Conservation (phyloP, 2,329 filamentous ascomycete genomes). For the Alternaria atra region DNA sequence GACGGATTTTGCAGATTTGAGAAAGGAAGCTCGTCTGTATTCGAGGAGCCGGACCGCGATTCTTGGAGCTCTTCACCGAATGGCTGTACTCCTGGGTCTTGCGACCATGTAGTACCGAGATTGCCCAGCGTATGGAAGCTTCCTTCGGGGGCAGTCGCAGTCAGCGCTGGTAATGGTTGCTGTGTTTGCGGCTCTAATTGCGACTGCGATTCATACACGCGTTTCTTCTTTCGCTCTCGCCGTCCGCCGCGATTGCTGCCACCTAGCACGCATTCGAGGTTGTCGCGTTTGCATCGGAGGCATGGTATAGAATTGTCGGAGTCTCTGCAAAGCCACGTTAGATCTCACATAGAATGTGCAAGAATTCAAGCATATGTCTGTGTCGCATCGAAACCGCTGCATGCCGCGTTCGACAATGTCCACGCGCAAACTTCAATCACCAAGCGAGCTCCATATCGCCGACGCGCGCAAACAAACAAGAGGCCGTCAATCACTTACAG, state of each 20-base stretch:
- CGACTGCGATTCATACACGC: conserved; percentile 22
- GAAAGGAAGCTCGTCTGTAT: conserved; percentile 49
- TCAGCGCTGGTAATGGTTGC: conserved; percentile 35
- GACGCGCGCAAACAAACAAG: conserved; percentile 10
- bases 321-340: conserved; percentile 45
- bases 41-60: conserved; percentile 41
- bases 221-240: conserved; percentile 63
- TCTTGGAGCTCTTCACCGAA: conserved; percentile 32
- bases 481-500: conserved; percentile 42
- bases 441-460: not conserved
- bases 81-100: conserved; percentile 30
- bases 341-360: not conserved
- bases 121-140: conserved; percentile 50
- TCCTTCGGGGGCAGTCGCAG: conserved; percentile 43
- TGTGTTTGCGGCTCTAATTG: conserved; percentile 13
- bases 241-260: conserved; percentile 68
- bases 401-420: not conserved
- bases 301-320: conserved; percentile 63
- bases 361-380: not conserved
- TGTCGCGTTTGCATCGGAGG: conserved; percentile 65
- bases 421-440: not conserved
- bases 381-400: not conserved
- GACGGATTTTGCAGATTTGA: conserved; percentile 60
- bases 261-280: conserved; percentile 67
- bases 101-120: conserved; percentile 50